Percentiles rank a stretch among this genome's conserved stretches.
phyloP scores from a whole-genome alignment of 164 flowering plant species.

The Sextonia rubra region DNA sequence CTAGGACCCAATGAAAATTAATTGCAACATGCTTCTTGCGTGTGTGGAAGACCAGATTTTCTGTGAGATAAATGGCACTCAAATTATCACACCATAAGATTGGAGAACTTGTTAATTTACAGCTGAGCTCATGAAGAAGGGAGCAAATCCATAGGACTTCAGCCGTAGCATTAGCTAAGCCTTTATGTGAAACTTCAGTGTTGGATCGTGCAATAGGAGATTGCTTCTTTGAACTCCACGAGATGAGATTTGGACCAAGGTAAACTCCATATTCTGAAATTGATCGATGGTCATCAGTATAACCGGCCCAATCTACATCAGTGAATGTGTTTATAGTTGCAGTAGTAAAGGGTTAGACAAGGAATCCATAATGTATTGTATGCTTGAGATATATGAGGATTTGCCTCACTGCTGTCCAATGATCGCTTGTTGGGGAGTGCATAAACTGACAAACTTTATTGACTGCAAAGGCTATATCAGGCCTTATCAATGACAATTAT shows the following conservation, averaged over 20 bases:
- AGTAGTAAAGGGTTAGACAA: not conserved
- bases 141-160: not conserved
- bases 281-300: not conserved
- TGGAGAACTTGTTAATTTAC: too few species aligned
- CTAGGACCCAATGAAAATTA: too few species aligned
- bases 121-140: not conserved
- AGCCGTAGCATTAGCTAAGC: not conserved
- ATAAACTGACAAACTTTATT: not conserved
- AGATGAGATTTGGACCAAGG: not conserved
- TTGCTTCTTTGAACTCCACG: slow-evolving; percentile 1
- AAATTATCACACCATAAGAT: too few species aligned
- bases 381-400: not conserved
- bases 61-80: too few species aligned
- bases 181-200: not conserved
- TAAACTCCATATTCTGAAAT: not conserved
- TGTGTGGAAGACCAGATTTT: too few species aligned
- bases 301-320: not conserved
- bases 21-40: too few species aligned
- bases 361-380: not conserved
- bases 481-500: not conserved
- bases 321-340: not conserved
- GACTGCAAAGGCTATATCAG: not conserved
- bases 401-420: not conserved
- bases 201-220: not conserved
- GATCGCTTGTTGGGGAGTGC: not conserved